Evolutionary conservation across 2,329 filamentous ascomycete genomes (phyloP).

Genomic region (Claviceps spartinae): DNA sequence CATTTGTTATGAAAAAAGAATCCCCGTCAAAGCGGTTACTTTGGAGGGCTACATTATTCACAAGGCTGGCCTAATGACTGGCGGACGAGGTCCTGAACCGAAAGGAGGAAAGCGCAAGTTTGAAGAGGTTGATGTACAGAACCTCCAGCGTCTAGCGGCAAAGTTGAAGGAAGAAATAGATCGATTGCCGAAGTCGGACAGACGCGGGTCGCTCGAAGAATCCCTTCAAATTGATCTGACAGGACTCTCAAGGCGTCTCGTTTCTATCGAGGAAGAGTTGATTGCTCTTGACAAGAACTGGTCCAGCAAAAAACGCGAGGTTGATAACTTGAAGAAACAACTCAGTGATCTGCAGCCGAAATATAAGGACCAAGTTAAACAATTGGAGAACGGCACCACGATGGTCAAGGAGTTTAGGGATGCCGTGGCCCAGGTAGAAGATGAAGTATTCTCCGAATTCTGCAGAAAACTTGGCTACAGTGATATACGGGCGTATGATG

Average conservation of each 20-base stretch:
- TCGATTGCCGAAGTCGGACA: constrained; percentile 65
- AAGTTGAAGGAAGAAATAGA: constrained; percentile 67
- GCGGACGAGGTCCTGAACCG: constrained; percentile 67
- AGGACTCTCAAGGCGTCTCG: constrained; percentile 64
- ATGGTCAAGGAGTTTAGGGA: constrained; percentile 39
- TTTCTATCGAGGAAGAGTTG: constrained; percentile 61
- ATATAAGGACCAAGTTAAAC: constrained; percentile 55
- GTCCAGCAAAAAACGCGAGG: constrained; percentile 68
- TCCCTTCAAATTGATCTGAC: constrained; percentile 64
- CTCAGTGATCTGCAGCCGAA: constrained; percentile 67
- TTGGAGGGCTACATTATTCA: constrained; percentile 93
- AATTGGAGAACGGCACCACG: constrained; percentile 44
- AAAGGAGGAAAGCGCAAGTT: constrained; percentile 69
- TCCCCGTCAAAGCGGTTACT: constrained; percentile 89
- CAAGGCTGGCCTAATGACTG: constrained; percentile 93
- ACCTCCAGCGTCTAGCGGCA: constrained; percentile 61
- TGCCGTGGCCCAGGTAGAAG: constrained; percentile 69
- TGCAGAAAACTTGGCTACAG: constrained; percentile 76
- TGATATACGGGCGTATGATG: constrained; percentile 85
- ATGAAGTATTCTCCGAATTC: constrained; percentile 75
- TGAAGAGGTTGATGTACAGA: constrained; percentile 80
- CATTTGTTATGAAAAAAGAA: constrained; percentile 70
- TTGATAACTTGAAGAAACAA: constrained; percentile 59
- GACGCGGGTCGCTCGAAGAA: constrained; percentile 66
- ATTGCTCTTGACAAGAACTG: constrained; percentile 71